phyloP scores from a whole-genome alignment of 257 asterid species.

The Lithospermum erythrorhizon region DNA sequence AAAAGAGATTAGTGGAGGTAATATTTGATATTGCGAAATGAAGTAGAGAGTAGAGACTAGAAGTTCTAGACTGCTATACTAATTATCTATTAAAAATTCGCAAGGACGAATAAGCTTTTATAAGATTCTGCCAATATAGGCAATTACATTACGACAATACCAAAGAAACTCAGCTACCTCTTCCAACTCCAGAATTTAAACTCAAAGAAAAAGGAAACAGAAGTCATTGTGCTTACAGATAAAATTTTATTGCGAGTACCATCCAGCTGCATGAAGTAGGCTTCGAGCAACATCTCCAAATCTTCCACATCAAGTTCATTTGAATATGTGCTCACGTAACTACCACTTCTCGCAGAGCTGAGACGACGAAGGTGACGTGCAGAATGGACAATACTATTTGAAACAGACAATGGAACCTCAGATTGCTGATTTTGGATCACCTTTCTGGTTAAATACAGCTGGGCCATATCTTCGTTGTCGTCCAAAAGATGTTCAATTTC shows the following conservation, averaged over 20 bases:
- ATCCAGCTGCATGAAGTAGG: conserved; percentile 96
- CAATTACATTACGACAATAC: neutral
- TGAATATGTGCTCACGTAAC: conserved; percentile 50
- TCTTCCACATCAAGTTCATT: conserved; percentile 84
- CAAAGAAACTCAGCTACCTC: neutral
- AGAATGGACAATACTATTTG: conserved; percentile 41
- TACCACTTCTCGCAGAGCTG: conserved; percentile 69
- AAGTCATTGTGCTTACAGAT: conserved; percentile 46
- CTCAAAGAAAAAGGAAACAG: neutral
- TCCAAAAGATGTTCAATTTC: conserved; percentile 97
- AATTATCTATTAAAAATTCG: too few relatives aligned
- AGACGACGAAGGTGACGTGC: conserved; percentile 48
- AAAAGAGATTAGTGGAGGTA: neutral
- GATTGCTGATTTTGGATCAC: conserved; percentile 73
- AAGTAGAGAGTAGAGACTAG: neutral
- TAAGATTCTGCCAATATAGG: neutral
- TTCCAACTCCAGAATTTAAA: neutral
- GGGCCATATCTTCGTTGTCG: conserved; percentile 96
- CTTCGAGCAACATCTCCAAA: conserved; percentile 96
- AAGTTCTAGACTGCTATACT: neutral
- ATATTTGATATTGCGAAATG: too few relatives aligned
- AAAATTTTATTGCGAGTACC: conserved; percentile 94
- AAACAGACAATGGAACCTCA: conserved; percentile 40
- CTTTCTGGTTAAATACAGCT: conserved; percentile 74
- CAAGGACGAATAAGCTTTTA: neutral